phyloP scores from a whole-genome alignment of 2,329 filamentous ascomycete genomes.

The Ophiocordyceps sinensis region DNA sequence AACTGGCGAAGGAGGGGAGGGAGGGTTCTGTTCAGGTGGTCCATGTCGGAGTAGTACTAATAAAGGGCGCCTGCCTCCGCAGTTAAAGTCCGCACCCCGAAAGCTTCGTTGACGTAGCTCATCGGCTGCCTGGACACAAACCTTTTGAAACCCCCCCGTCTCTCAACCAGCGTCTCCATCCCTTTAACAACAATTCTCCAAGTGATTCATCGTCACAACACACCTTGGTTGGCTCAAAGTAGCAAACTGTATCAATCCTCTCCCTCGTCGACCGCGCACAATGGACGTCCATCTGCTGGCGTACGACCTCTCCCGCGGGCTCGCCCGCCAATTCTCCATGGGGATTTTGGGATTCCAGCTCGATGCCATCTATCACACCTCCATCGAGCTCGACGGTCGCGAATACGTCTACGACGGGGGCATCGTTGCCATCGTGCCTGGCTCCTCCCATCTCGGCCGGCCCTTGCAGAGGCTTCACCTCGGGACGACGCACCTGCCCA shows the following conservation, averaged over 20 bases:
- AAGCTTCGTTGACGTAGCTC: too few species aligned
- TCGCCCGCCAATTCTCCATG: conserved; percentile 41
- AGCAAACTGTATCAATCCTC: neutral
- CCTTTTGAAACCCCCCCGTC: too few species aligned
- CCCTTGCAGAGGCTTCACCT: conserved; percentile 65
- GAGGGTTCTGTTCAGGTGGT: too few species aligned
- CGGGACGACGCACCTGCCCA: conserved; percentile 63
- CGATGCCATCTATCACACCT: conserved; percentile 91
- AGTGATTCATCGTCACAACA: too few species aligned
- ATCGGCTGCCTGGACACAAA: too few species aligned
- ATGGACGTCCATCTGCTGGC: conserved; percentile 70
- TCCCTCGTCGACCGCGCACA: neutral
- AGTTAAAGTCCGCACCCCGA: too few species aligned
- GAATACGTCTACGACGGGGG: conserved; percentile 89
- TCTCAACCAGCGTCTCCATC: too few species aligned
- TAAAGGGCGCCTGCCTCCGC: too few species aligned
- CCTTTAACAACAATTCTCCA: neutral
- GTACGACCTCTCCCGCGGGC: conserved; percentile 59
- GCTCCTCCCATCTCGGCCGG: conserved; percentile 71
- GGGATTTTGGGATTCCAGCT: conserved; percentile 45
- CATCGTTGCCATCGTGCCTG: conserved; percentile 67
- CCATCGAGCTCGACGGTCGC: conserved; percentile 66
- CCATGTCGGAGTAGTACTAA: too few species aligned
- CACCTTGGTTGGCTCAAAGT: too few species aligned
- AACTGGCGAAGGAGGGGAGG: too few species aligned